A percentile compares a stretch with the other conserved stretches of the same genome.
These are phyloP conservation scores for Posidonia australis DNA, from an alignment of 106 monocot species.

Conservation along the genomic window DNA sequence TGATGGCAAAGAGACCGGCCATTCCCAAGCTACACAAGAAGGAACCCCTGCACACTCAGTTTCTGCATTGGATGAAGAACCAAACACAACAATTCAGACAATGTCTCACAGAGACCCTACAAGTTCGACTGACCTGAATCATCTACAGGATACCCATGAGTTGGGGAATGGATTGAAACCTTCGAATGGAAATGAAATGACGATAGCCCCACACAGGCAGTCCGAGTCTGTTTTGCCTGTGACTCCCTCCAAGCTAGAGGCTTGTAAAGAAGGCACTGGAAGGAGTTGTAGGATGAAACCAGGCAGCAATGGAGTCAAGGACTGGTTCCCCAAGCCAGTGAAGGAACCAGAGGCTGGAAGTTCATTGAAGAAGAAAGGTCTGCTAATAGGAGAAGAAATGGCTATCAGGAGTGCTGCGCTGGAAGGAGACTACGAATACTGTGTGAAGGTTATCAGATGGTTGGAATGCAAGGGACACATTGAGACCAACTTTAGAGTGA, in stretches of 20 bases:
- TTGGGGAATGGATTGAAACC: constrained; percentile 28
- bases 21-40: constrained; percentile 9
- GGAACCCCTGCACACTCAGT: constrained; percentile 34
- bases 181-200: constrained; percentile 19
- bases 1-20: constrained; percentile 5
- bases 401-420: constrained; percentile 5
- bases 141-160: constrained; percentile 17
- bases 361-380: constrained; percentile 26
- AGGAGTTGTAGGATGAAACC: constrained; percentile 11
- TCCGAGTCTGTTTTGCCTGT: constrained; percentile 18
- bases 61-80: constrained; percentile 62
- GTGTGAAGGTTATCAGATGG: constrained; percentile 59
- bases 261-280: constrained; percentile 23
- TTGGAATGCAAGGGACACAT: constrained; percentile 48
- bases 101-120: constrained; percentile 32
- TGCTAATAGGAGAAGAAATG: constrained; percentile 8
- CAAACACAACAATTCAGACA: constrained; percentile 17
- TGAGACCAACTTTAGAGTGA: constrained; percentile 36
- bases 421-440: constrained; percentile 49
- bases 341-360: constrained; percentile 25
- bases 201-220: constrained; percentile 1
- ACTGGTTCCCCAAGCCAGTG: constrained; percentile 19
- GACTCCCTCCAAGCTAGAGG: constrained; percentile 34
- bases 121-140: constrained; percentile 16
- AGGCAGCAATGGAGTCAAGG: constrained; percentile 7